Base-by-base conservation (phyloP, 768 basidiomycete species). In the Pholiota molesta region DNA sequence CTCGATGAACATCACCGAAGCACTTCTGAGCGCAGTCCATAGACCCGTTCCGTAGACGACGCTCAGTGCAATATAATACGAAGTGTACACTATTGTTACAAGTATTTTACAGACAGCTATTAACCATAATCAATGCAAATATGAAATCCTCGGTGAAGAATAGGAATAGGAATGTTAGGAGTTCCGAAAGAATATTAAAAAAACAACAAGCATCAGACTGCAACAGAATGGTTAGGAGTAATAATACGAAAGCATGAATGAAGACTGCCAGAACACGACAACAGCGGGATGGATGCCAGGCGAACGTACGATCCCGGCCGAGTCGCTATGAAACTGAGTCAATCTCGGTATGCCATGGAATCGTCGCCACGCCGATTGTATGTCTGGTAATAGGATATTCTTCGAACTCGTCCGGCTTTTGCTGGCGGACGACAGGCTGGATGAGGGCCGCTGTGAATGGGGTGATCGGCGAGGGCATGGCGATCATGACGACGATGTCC, bases 401-500 rank as follows among this genome's bases (percentile, higher is more conserved):
- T 40, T 44, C n/a, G 21, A 28, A 14, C 52, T 16, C 23, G 33
- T 2, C 17, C 47, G 29, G 4, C 23, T 16, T 16, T 55, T 42
- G 39, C 16, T 28, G 3, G 40, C 31, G 47, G 29, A 53, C 37
- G 3, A 28, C 55, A 28, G 14, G 55, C 55, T 16, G 21, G 37
- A 26, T 2, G 54, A 1, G 10, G 54, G 47, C 21, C 13, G 47
- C 21, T 40, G 54, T 4, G 54, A 40, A 13, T 8, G 21, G 37
- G 54, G 39, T 55, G 54, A 1, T 21, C 40, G 21, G 68, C 8
- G 69, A 69, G 7, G 84, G 84, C 82, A 85, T 84, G 13, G 71
- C 72, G 42, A 86, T 76, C 72, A 85, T 69, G 37, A 84, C 75
- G 0, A 76, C 77, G 19, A 85, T 70, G 52, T 81, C 75, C 17